A percentile compares a stretch with the other conserved stretches of the same genome.
These are phyloP conservation scores for Neofusicoccum sp. DNA, from an alignment of 2,329 filamentous ascomycete genomes.

Conservation along the genomic window DNA sequence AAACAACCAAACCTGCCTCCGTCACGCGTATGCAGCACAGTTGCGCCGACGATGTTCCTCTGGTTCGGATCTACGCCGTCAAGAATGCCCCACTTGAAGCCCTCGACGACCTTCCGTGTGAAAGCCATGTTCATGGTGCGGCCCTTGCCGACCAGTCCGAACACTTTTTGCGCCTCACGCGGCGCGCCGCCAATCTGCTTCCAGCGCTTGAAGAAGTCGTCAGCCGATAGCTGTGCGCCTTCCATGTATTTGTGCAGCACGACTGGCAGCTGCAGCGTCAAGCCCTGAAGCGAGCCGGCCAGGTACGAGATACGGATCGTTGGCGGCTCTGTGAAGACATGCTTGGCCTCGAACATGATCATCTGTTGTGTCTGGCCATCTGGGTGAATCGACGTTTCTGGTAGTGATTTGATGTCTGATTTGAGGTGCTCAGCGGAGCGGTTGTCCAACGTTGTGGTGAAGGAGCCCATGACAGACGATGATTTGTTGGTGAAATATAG, in stretches of 20 bases:
- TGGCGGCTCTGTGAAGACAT: constrained; percentile 78
- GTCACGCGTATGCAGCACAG: constrained; percentile 78
- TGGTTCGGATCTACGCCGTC: constrained; percentile 86
- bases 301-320: constrained; percentile 95
- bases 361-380: constrained; percentile 87
- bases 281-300: constrained; percentile 86
- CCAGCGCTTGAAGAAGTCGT: constrained; percentile 99
- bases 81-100: constrained; percentile 87
- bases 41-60: constrained; percentile 92
- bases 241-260: constrained; percentile 97
- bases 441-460: constrained; percentile 91
- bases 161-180: constrained; percentile 85
- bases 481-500: constrained; percentile 97
- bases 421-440: constrained; percentile 67
- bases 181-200: constrained; percentile 93
- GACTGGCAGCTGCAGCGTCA: constrained; percentile 88
- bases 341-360: constrained; percentile 88
- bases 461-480: constrained; percentile 79
- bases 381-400: constrained; percentile 76
- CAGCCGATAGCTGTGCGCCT: constrained; percentile 77
- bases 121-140: constrained; percentile 70
- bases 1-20: constrained; percentile 93
- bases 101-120: constrained; percentile 72
- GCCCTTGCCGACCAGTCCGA: constrained; percentile 65
- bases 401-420: constrained; percentile 84